Base-by-base conservation (phyloP, 2,329 filamentous ascomycete genomes). In the Scleromitrula shiraiana region DNA sequence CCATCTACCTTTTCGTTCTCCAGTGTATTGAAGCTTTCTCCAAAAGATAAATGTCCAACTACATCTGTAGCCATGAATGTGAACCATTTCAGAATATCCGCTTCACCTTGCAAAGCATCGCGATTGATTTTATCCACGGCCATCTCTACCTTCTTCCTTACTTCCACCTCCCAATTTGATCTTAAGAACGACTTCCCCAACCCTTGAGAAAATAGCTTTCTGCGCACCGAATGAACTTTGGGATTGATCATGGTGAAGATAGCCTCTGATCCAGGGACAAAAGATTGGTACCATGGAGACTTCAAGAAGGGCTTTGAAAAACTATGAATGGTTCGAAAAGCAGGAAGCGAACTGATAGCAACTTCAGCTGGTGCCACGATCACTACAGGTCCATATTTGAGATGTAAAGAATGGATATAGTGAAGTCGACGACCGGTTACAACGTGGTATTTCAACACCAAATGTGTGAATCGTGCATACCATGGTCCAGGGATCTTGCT, bases 11-110 rank as follows among this genome's bases (percentile, higher is more conserved):
- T 59, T 14, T 73, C 73, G 4, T 59, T 58, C 46, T 79, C 74
- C 4, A 81, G 58, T 64, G 73, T 72, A 0, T 62, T 60, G 49
- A 79, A 78, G 0, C 73, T 73, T n/a, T 77, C 69, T 0, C 76
- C 76, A 58, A 80, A 80, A 1, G 64, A 70, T 5, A 80, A 59
- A 42, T 77, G 68, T 0, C 69, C 73, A 41, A 78, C 74, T 1
- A 76, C 61, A 55, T 80, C 77, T 0, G 74, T 76, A 0, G 74
- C 62, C 66, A 77, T 70, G 44, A 75, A 76, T 5, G 70, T 58
- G 63, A 67, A 74, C 75, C 75, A 80, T 48, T 76, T 76, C 49
- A 68, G 66, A 0, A 78, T 60, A 50, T 80, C 74, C 0, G 62
- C 65, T 0, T 51, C 61, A 0, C 69, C 66, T 55, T 14, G 42